Evolutionary conservation across 331 rosid genomes (phyloP).

Genomic region (Erythrophleum ivorense): DNA sequence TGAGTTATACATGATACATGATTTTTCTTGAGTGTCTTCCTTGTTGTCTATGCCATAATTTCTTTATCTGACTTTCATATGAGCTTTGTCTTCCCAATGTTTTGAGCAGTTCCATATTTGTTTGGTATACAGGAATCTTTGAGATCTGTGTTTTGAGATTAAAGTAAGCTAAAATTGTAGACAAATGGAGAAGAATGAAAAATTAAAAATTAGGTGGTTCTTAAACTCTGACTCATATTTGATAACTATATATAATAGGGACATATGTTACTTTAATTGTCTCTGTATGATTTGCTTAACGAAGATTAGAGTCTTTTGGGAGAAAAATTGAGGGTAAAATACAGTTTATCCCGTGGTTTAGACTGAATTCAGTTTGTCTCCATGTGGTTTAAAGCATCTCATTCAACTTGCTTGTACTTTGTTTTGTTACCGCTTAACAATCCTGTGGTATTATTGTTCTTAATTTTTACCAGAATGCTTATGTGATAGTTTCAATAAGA

Average conservation of each 20-base stretch:
- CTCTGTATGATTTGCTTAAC: neutral
- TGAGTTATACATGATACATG: slow-evolving; percentile 8
- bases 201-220: neutral
- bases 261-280: neutral
- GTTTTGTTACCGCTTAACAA: neutral
- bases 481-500: neutral
- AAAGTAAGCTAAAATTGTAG: neutral
- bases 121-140: neutral
- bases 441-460: neutral
- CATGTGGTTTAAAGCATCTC: too few relatives aligned
- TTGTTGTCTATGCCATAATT: slow-evolving; percentile 15
- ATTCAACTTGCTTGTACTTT: too few relatives aligned
- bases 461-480: neutral
- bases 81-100: neutral
- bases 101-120: slow-evolving; percentile 17
- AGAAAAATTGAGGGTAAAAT: too few relatives aligned
- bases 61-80: neutral
- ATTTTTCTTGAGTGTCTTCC: slow-evolving; percentile 17
- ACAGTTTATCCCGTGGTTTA: too few relatives aligned
- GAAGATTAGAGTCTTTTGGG: neutral
- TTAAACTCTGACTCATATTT: neutral
- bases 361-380: too few relatives aligned
- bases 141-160: neutral
- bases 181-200: neutral
- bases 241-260: neutral